phyloP scores from a whole-genome alignment of 2,329 filamentous ascomycete species.

The Claviceps africana region DNA sequence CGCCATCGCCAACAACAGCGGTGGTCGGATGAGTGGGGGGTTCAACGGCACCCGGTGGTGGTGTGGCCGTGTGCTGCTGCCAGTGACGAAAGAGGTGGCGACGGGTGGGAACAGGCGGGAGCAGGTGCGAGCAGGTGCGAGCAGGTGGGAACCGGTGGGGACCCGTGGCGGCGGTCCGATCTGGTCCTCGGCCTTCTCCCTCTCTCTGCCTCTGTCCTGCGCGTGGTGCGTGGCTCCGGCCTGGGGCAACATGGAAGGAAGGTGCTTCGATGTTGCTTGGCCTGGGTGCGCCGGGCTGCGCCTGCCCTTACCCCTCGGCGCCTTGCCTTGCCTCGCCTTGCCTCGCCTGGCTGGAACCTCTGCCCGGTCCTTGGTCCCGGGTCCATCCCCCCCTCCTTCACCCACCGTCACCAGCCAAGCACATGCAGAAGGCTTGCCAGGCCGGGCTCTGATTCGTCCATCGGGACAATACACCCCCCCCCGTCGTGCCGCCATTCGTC shows the following conservation, averaged over 20 bases:
- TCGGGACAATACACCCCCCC: neutral
- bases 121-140: neutral
- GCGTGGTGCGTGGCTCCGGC: too few relatives aligned
- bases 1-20: neutral
- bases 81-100: neutral
- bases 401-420: neutral
- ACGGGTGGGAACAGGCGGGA: neutral
- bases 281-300: neutral
- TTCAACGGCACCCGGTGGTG: neutral
- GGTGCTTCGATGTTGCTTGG: neutral
- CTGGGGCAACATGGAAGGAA: neutral
- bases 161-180: neutral
- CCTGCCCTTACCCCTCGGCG: neutral
- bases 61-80: neutral
- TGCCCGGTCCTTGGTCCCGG: slow-evolving; percentile 5
- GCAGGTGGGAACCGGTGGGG: neutral
- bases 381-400: slow-evolving; percentile 1
- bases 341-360: neutral
- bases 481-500: neutral
- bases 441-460: neutral
- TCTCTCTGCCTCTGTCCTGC: too few relatives aligned
- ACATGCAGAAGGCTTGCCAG: neutral
- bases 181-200: neutral
- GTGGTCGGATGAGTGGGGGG: neutral
- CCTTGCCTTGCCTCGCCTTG: neutral